These are phyloP conservation scores for Dothiorella sarmentorum DNA, from an alignment of 2,329 filamentous ascomycete species.

Conservation along the genomic window DNA sequence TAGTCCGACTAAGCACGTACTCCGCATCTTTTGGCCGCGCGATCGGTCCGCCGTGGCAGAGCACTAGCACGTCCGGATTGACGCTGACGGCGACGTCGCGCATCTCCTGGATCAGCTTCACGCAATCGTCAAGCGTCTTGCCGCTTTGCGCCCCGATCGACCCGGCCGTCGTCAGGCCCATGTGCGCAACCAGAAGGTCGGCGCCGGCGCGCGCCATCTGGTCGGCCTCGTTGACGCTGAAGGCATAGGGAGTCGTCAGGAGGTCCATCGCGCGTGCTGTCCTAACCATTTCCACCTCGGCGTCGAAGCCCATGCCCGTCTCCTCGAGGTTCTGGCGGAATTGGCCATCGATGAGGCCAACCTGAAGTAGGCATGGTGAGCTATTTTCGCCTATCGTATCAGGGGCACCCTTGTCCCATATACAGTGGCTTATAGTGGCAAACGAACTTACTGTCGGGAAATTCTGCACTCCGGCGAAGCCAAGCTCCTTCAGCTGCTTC, in stretches of 20 bases:
- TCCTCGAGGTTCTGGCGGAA: slow-evolving; percentile 68
- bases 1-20: slow-evolving; percentile 59
- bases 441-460: slow-evolving; percentile 59
- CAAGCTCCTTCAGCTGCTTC: slow-evolving; percentile 56
- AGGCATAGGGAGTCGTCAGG: slow-evolving; percentile 68
- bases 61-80: slow-evolving; percentile 58
- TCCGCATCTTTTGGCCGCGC: slow-evolving; percentile 61
- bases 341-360: slow-evolving; percentile 65
- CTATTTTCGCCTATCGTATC: neutral
- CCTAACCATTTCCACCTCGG: slow-evolving; percentile 64
- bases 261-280: slow-evolving; percentile 58
- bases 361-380: slow-evolving; percentile 27
- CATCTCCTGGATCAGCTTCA: slow-evolving; percentile 60
- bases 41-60: slow-evolving; percentile 70
- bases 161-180: slow-evolving; percentile 64
- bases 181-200: slow-evolving; percentile 65
- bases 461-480: slow-evolving; percentile 69
- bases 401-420: neutral
- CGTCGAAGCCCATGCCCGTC: slow-evolving; percentile 66
- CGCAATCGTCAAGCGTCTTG: slow-evolving; percentile 62
- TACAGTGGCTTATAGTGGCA: slow-evolving; percentile 5
- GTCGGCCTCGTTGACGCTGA: slow-evolving; percentile 58
- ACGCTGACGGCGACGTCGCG: slow-evolving; percentile 57
- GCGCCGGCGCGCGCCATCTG: slow-evolving; percentile 64
- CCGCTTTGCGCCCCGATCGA: slow-evolving; percentile 62